Evolutionary conservation across 805 yeast genomes (phyloP).

Genomic region (Myxozyma udenii): DNA sequence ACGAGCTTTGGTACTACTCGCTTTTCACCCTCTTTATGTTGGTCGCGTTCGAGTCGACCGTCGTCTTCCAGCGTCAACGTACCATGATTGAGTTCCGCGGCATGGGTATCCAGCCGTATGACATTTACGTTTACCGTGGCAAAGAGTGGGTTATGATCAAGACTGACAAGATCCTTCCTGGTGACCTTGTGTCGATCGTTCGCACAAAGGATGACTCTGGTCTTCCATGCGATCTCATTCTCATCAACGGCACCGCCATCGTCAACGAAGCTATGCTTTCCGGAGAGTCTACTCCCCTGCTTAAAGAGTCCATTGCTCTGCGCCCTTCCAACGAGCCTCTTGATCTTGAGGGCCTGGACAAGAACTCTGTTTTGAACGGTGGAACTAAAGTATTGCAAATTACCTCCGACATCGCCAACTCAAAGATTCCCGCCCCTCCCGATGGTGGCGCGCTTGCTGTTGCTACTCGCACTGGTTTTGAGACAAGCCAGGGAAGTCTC

Average conservation of each 20-base stretch:
- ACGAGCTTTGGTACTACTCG: slow-evolving; percentile 95
- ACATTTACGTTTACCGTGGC: slow-evolving; percentile 68
- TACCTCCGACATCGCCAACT: slow-evolving; percentile 31
- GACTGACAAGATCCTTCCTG: slow-evolving; percentile 80
- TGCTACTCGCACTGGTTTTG: slow-evolving; percentile 94
- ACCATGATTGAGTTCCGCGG: slow-evolving; percentile 94
- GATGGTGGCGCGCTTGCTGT: slow-evolving; percentile 89
- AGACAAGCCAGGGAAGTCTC: slow-evolving; percentile 94
- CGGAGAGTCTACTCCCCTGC: slow-evolving; percentile 95
- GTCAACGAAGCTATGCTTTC: slow-evolving; percentile 98
- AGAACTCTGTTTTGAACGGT: slow-evolving; percentile 85
- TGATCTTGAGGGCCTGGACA: slow-evolving; percentile 79
- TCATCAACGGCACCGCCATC: slow-evolving; percentile 86
- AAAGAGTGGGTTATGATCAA: slow-evolving; percentile 64
- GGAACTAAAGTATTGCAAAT: slow-evolving; percentile 96
- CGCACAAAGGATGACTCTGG: slow-evolving; percentile 91
- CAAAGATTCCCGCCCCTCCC: slow-evolving; percentile 68
- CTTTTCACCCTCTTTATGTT: slow-evolving; percentile 88
- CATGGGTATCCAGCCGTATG: slow-evolving; percentile 94
- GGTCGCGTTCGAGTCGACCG: slow-evolving; percentile 87
- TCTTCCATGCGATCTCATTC: slow-evolving; percentile 85
- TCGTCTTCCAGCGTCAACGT: slow-evolving; percentile 90
- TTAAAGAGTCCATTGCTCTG: slow-evolving; percentile 83
- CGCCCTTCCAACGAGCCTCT: slow-evolving; percentile 70
- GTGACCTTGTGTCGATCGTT: slow-evolving; percentile 62